phyloP scores from a whole-genome alignment of 352 stramenopile genomes.

The Phytophthora megakarya region DNA sequence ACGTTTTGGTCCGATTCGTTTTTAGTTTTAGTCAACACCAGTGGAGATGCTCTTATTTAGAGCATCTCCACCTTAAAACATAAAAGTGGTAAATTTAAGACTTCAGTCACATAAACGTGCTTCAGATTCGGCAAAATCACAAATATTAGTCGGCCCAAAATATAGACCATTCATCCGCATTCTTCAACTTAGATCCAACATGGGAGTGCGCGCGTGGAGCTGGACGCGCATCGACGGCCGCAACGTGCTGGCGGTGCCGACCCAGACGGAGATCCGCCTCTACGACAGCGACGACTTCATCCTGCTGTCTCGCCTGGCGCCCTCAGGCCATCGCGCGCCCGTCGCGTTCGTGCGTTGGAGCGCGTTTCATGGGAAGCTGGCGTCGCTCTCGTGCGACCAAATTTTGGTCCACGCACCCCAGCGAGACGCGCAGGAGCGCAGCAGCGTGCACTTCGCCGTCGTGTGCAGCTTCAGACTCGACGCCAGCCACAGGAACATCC shows the following conservation, averaged over 20 bases:
- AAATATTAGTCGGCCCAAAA: slow-evolving; percentile 23
- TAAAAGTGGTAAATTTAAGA: too few relatives aligned
- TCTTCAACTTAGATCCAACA: slow-evolving; percentile 12
- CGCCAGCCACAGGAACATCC: slow-evolving; percentile 27
- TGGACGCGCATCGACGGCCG: slow-evolving; percentile 83
- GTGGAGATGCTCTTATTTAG: too few relatives aligned
- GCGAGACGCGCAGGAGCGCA: slow-evolving; percentile 30
- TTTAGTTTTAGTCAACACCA: too few relatives aligned
- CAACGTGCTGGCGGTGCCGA: slow-evolving; percentile 80
- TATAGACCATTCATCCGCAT: too few relatives aligned
- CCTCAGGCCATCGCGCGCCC: slow-evolving; percentile 56
- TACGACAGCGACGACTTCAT: slow-evolving; percentile 88
- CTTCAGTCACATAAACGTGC: slow-evolving; percentile 1
- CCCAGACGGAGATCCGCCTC: slow-evolving; percentile 67
- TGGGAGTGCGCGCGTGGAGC: slow-evolving; percentile 62
- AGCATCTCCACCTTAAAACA: too few relatives aligned
- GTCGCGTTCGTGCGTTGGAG: slow-evolving; percentile 78
- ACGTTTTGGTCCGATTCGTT: too few relatives aligned
- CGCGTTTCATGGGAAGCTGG: slow-evolving; percentile 75
- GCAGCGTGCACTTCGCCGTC: slow-evolving; percentile 49
- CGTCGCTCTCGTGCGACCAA: slow-evolving; percentile 65
- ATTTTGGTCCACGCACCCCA: slow-evolving; percentile 74
- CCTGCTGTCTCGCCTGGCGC: slow-evolving; percentile 63
- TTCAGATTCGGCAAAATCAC: background rate
- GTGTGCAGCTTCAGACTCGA: slow-evolving; percentile 55